Base-by-base conservation (phyloP, 495 filamentous ascomycete species). In the Tuber microsphaerosporum region DNA sequence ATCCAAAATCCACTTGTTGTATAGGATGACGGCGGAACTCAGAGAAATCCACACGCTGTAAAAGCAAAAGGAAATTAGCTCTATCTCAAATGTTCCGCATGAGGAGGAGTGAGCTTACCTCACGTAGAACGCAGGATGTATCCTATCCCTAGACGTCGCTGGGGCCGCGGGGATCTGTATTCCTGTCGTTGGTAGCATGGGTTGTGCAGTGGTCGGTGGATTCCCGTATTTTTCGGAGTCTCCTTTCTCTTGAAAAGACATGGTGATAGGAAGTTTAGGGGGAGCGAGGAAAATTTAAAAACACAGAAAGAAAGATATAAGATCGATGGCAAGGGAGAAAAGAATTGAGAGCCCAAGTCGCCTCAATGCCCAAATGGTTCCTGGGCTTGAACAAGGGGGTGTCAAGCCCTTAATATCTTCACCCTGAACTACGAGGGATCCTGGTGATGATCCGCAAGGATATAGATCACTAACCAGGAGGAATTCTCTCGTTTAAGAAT, bases 1-100 rank as follows among this genome's bases (percentile, higher is more conserved):
- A 83, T 93, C 90, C 70, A 98, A 88, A 79, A 99, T 94, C 89
- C 92, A 95, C 89, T 99, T 99, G 91, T 99, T 98, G 91, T 97
- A 98, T 65, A 98, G 85, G 81, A 98, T 98, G 79, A 97, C 93
- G 80, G 90, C 91, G 34, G 94, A 97, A 83, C 93, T 97, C 81
- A 97, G 85, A 71, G 90, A 84, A 78, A 99, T 98, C 95, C 95
- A 99, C 81, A 89, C 84, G 77, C 94, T 98, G 83, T 14, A 71
- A 75, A 71, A 75, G 43, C 31, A 48, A 26, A 39, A 65, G 20
- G 19, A 73, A 61, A 69, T 77, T 46, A 81, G 75, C 22, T 20
- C 26, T 61, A 14, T 56, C 56, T 31, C 42, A 56, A 14, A 69
- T 31, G n/a, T 22, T n/a, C 42, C 74, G 70, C 61, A 65, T 65